phyloP scores from a whole-genome alignment of 176 grass and related monocot species.

The Pontederia paniculata region DNA sequence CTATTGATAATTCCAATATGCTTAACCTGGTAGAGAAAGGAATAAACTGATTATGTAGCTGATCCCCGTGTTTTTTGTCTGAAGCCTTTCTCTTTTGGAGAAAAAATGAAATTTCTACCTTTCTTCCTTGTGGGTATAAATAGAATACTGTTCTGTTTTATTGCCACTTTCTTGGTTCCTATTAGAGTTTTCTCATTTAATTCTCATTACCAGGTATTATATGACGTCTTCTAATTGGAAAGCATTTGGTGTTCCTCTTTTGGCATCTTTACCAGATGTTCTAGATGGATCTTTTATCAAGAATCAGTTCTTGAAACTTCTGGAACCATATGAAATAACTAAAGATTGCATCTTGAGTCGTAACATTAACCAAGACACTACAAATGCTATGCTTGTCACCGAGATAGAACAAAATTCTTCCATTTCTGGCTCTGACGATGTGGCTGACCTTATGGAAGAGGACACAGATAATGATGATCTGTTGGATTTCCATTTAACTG shows the following conservation, averaged over 20 bases:
- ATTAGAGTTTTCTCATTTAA: background rate
- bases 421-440: background rate
- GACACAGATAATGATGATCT: background rate
- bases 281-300: background rate
- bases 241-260: conserved; percentile 7
- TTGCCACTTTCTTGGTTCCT: background rate
- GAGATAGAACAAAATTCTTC: conserved; percentile 1
- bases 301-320: conserved; percentile 8
- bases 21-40: too few species aligned
- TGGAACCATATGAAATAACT: background rate
- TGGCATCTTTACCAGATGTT: background rate
- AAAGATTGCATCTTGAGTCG: background rate
- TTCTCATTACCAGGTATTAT: conserved; percentile 1
- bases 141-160: too few species aligned
- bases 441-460: background rate
- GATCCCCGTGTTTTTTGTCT: too few species aligned
- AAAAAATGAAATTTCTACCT: too few species aligned
- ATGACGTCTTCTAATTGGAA: background rate
- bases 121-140: too few species aligned
- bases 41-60: too few species aligned
- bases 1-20: too few species aligned
- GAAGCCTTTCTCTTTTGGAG: too few species aligned
- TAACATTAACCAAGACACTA: background rate
- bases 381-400: conserved; percentile 12
- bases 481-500: conserved; percentile 11